Conservation (phyloP, 805 yeast genomes). For the Nematodospora valgi region DNA sequence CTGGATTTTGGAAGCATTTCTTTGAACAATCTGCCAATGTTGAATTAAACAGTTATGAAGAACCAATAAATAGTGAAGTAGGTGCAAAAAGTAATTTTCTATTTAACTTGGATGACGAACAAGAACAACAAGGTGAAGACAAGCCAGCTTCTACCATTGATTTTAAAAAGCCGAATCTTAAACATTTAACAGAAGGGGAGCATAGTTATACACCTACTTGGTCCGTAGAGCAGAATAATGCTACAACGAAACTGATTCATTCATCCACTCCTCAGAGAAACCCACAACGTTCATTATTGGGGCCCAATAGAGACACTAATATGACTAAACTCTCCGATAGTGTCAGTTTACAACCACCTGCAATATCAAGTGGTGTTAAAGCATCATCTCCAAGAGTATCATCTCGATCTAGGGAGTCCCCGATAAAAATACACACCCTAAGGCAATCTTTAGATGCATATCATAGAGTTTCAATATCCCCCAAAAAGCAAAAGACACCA, state of each 20-base stretch:
- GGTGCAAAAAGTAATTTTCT: constrained; percentile 20
- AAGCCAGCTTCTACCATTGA: constrained; percentile 11
- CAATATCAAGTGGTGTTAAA: too few species aligned
- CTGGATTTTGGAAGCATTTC: constrained; percentile 73
- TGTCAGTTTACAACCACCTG: constrained; percentile 7
- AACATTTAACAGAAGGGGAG: constrained; percentile 21
- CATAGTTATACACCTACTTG: constrained; percentile 38
- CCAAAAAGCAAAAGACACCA: constrained; percentile 24
- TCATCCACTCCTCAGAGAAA: constrained; percentile 26
- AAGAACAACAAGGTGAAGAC: constrained; percentile 3
- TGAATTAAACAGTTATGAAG: constrained; percentile 53
- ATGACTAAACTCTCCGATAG: too few species aligned
- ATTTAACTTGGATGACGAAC: constrained; percentile 11
- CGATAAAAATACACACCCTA: constrained; percentile 22
- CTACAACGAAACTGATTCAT: constrained; percentile 12
- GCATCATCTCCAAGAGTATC: constrained; percentile 4
- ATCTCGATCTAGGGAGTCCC: constrained; percentile 10
- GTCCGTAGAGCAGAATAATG: constrained; percentile 26
- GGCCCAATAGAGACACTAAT: too few species aligned
- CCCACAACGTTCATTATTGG: not conserved
- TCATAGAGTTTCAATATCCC: constrained; percentile 30
- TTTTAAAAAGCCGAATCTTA: constrained; percentile 10
- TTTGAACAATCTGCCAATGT: constrained; percentile 74
- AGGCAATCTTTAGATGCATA: constrained; percentile 29
- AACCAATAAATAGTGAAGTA: constrained; percentile 23